Conservation (phyloP, 305 asterid species). For the Withania somnifera region DNA sequence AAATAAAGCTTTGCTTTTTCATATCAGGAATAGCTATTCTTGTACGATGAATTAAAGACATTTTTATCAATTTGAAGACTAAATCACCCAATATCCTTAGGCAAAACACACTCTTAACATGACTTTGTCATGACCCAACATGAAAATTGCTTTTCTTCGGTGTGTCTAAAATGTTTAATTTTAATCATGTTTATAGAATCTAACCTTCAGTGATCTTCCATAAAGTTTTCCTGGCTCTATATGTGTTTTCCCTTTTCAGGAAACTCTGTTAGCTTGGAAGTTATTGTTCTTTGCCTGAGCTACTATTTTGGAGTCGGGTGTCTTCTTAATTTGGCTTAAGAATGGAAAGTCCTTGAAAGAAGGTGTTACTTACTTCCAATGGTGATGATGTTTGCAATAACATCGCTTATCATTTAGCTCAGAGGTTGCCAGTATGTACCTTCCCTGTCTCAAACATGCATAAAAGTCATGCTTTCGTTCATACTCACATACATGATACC, state of each 20-base stretch:
- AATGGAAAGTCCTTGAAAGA: slow-evolving; percentile 46
- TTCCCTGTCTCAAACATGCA: neutral
- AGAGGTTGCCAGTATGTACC: slow-evolving; percentile 62
- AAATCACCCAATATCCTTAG: neutral
- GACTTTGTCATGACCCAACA: neutral
- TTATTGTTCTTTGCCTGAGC: neutral
- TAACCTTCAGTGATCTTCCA: neutral
- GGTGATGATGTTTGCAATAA: slow-evolving; percentile 63
- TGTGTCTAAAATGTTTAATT: neutral
- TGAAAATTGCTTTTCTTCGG: neutral
- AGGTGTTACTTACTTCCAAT: slow-evolving; percentile 61
- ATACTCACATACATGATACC: too few relatives aligned
- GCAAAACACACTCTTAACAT: neutral
- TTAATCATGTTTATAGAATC: neutral
- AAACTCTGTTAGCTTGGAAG: neutral
- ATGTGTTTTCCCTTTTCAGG: neutral
- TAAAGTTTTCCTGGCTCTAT: neutral
- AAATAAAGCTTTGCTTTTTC: neutral
- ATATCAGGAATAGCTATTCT: neutral
- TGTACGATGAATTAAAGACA: neutral
- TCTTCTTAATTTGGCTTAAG: neutral
- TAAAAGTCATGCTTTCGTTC: neutral
- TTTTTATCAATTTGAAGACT: neutral
- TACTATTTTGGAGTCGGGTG: neutral
- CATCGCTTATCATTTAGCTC: slow-evolving; percentile 63